Percentiles rank a stretch among this genome's conserved stretches.
Conservation (phyloP, 106 monocot genomes). For the Posidonia australis region DNA sequence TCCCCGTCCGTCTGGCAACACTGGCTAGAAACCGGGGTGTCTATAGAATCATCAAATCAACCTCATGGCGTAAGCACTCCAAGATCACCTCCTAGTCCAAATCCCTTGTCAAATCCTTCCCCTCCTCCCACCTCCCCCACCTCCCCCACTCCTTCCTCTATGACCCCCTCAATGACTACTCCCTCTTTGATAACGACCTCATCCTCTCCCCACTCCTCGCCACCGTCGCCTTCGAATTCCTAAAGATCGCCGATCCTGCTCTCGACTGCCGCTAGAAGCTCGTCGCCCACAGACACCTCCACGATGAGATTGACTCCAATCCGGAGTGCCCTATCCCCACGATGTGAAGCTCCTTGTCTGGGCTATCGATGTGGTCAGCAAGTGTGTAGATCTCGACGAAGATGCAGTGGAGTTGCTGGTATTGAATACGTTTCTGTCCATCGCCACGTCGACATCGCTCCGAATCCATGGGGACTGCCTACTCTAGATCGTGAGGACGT, state of each 20-base stretch:
- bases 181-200: slow-evolving; percentile 70
- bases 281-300: slow-evolving; percentile 63
- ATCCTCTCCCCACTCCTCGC: slow-evolving; percentile 53
- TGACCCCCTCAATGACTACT: slow-evolving; percentile 39
- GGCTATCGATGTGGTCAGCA: slow-evolving; percentile 53
- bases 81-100: slow-evolving; percentile 89
- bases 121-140: slow-evolving; percentile 20
- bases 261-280: slow-evolving; percentile 77
- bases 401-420: slow-evolving; percentile 72
- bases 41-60: slow-evolving; percentile 80
- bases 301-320: slow-evolving; percentile 35
- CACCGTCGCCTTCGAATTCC: slow-evolving; percentile 48
- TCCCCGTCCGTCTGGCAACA: too few relatives aligned
- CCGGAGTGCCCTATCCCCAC: slow-evolving; percentile 23
- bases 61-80: slow-evolving; percentile 97
- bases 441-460: slow-evolving; percentile 76
- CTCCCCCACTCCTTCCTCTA: slow-evolving; percentile 29
- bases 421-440: slow-evolving; percentile 82
- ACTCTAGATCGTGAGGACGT: slow-evolving; percentile 62
- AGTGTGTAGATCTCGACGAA: slow-evolving; percentile 40
- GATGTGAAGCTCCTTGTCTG: slow-evolving; percentile 44
- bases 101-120: slow-evolving; percentile 61
- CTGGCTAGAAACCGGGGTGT: too few relatives aligned
- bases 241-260: slow-evolving; percentile 79
- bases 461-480: slow-evolving; percentile 85